Evolutionary conservation across 2,329 filamentous ascomycete species (phyloP), one percentile per base, ranked within the genome.

Genomic region (Fusarium nelsonii): DNA sequence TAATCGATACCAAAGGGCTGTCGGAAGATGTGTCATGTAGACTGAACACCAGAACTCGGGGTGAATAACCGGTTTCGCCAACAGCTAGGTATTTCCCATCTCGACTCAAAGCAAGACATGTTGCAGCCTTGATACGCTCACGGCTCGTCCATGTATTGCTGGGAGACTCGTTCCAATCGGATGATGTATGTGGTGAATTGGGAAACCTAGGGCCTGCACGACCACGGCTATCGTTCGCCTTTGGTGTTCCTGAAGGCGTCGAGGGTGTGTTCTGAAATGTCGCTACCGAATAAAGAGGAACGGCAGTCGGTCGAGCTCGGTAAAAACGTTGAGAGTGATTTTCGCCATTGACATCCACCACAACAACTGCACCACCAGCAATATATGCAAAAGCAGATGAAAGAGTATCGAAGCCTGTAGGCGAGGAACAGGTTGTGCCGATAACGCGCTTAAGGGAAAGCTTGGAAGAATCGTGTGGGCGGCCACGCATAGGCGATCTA

Each of bases 61-160:
- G 96, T 54, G 91, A 92, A 79, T 98, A 97, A 23, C 96, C 96
- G 5, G 94, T 97, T 86, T 99, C 96, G 74, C 96, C 96, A 4
- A 98, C 92, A 10, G 95, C 96, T 53, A 99, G 84, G 76, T 92
- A 97, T 73, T 88, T 91, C 33, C 92, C 94, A 80, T 97, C 94
- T 1, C 90, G 89, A 76, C 94, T 97, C 69, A 99, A 86, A 23
- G 93, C 91, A 28, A 99, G 87, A 75, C 94, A 97, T 7, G 94
- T 97, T 3, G 94, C 93, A 18, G 96, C 92, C 81, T 98, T 98
- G 77, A 98, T 94, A 70, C 94, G 89, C 79, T 98, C 96, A 69
- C 93, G 89, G 57, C 93, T 96, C 2, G 92, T 94, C 91, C 93
- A 95, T 14, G 91, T 93, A 77, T 90, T 93, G 52, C 87, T 89